These are phyloP conservation scores for Bryoerythrophyllum caledonicum DNA, from an alignment of 225 moss, liverwort and hornwort species.

Conservation along the genomic window DNA sequence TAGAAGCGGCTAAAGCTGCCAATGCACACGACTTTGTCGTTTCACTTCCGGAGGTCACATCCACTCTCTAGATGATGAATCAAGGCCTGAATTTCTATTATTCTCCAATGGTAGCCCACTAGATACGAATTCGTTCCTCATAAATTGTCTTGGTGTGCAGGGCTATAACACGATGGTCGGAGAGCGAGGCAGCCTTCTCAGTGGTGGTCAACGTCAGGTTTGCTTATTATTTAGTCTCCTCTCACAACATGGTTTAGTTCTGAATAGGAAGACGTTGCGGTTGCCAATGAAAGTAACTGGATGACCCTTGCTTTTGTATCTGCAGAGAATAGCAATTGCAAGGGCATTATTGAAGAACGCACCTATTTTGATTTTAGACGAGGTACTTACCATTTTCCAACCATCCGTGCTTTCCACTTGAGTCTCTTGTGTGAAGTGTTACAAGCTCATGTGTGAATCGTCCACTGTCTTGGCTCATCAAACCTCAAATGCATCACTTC, in stretches of 20 bases:
- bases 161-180: slow-evolving; percentile 93
- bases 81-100: neutral
- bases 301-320: neutral
- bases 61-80: neutral
- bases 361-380: slow-evolving; percentile 96
- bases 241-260: neutral
- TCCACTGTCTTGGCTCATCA: no score
- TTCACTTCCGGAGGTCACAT: slow-evolving; percentile 75
- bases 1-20: slow-evolving; percentile 91
- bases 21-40: slow-evolving; percentile 94
- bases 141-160: slow-evolving; percentile 39
- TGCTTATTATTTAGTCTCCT: neutral
- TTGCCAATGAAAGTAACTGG: neutral
- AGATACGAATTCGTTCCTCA: neutral
- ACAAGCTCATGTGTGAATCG: no score
- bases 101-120: neutral
- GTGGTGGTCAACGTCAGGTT: slow-evolving; percentile 99
- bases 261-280: neutral
- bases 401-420: neutral
- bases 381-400: slow-evolving; percentile 49
- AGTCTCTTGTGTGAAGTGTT: no score
- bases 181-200: slow-evolving; percentile 95
- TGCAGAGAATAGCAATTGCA: slow-evolving; percentile 95
- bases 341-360: slow-evolving; percentile 95
- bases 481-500: no score